These are phyloP conservation scores for Fomes fomentarius DNA, from an alignment of 1,284 basidiomycete species.

Conservation along the genomic window DNA sequence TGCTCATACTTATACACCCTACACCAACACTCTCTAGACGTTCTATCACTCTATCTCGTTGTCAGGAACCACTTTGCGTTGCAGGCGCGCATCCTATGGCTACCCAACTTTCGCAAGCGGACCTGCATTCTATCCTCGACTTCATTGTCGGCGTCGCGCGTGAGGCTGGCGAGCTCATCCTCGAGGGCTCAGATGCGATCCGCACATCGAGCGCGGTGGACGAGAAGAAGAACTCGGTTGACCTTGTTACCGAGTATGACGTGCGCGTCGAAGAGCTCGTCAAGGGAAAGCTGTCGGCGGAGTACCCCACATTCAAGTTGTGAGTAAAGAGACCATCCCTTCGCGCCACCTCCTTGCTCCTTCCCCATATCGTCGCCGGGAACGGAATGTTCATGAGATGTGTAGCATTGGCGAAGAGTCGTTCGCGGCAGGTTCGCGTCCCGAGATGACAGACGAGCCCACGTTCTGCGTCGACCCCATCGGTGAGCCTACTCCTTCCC, in stretches of 20 bases:
- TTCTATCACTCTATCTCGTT: too few relatives aligned
- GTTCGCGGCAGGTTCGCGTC: conserved; percentile 71
- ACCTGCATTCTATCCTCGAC: conserved; percentile 68
- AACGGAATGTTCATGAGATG: too few relatives aligned
- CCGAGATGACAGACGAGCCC: conserved; percentile 80
- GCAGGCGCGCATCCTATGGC: too few relatives aligned
- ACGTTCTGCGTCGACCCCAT: conserved; percentile 94
- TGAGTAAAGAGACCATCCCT: too few relatives aligned
- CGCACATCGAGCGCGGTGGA: conserved; percentile 58
- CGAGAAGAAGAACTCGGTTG: conserved; percentile 91
- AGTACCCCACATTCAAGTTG: conserved; percentile 86
- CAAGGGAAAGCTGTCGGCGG: conserved; percentile 63
- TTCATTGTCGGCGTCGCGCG: conserved; percentile 79
- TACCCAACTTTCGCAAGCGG: conserved; percentile 29
- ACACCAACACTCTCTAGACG: too few relatives aligned
- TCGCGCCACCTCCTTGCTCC: too few relatives aligned
- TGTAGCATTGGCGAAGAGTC: conserved; percentile 91
- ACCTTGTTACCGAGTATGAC: conserved; percentile 97
- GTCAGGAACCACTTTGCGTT: too few relatives aligned
- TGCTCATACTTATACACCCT: too few relatives aligned
- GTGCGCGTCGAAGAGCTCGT: conserved; percentile 91
- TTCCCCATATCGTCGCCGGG: too few relatives aligned
- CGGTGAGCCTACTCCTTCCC: conserved; percentile 43
- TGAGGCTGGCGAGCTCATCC: conserved; percentile 70
- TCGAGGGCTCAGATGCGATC: conserved; percentile 76